Evolutionary conservation across 495 filamentous ascomycete species (phyloP).

Genomic region (Hamigera avellanea): DNA sequence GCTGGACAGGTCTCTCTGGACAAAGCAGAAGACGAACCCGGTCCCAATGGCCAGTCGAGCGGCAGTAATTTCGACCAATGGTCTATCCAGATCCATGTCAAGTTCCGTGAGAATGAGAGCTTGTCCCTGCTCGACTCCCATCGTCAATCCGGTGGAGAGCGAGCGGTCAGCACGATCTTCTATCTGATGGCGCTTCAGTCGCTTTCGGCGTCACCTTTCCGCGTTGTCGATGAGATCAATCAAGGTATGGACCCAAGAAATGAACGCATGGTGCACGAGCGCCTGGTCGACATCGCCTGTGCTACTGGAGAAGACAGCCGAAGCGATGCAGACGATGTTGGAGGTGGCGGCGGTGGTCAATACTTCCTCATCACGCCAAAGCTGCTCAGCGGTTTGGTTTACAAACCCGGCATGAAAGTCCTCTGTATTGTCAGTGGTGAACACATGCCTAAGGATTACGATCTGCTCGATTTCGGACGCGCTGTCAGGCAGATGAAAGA

Average conservation of each 20-base stretch:
- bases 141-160: slow-evolving; percentile 92
- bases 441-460: slow-evolving; percentile 57
- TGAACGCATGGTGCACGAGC: slow-evolving; percentile 92
- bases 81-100: slow-evolving; percentile 88
- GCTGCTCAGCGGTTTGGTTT: slow-evolving; percentile 70
- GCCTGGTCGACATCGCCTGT: slow-evolving; percentile 92
- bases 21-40: slow-evolving; percentile 27
- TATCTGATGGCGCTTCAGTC: slow-evolving; percentile 98
- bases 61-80: slow-evolving; percentile 83
- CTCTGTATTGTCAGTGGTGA: slow-evolving; percentile 91
- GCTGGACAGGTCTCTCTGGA: slow-evolving; percentile 78
- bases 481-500: slow-evolving; percentile 22
- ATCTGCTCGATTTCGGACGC: slow-evolving; percentile 17
- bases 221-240: slow-evolving; percentile 98
- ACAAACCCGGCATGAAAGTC: slow-evolving; percentile 82
- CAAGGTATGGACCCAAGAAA: slow-evolving; percentile 99
- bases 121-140: slow-evolving; percentile 79
- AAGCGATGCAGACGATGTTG: slow-evolving; percentile 10
- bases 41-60: slow-evolving; percentile 33
- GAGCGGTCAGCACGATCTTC: slow-evolving; percentile 95
- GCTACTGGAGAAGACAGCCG: slow-evolving; percentile 11
- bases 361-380: slow-evolving; percentile 99
- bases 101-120: slow-evolving; percentile 77
- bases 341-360: slow-evolving; percentile 35
- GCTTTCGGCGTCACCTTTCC: slow-evolving; percentile 92